A percentile compares a stretch with the other conserved stretches of the same genome.
phyloP scores from a whole-genome alignment of 495 filamentous ascomycete genomes.

The Cairneyella variabilis region DNA sequence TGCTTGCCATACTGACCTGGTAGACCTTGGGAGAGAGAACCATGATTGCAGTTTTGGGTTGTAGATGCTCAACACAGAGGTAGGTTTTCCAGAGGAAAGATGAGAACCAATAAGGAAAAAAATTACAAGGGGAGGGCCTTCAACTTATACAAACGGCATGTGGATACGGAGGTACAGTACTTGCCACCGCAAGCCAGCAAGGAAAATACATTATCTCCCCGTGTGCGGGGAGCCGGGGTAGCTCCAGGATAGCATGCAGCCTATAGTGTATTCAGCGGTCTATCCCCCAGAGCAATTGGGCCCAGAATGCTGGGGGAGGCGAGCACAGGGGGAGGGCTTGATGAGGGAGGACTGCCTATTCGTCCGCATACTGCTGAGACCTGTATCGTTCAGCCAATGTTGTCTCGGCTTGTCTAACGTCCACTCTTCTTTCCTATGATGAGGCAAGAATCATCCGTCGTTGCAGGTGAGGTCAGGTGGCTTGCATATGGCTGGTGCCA shows the following conservation, averaged over 20 bases:
- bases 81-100: neutral
- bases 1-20: neutral
- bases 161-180: too few species aligned
- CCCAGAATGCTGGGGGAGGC: neutral
- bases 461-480: neutral
- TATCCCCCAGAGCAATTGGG: too few species aligned
- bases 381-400: neutral
- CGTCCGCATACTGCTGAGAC: neutral
- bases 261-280: too few species aligned
- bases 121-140: neutral
- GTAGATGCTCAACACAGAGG: neutral
- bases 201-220: too few species aligned
- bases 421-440: neutral
- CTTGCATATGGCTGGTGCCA: neutral
- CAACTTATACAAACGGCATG: neutral
- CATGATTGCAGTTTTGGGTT: slow-evolving; percentile 2
- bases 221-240: too few species aligned
- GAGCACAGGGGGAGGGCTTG: neutral
- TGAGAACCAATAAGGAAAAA: neutral
- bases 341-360: neutral
- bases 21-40: slow-evolving; percentile 12
- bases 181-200: too few species aligned
- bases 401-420: neutral
- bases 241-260: neutral
- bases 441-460: neutral